Conservation (phyloP, 1,139 yeast genomes). For the Saccharomyces hybrid region DNA sequence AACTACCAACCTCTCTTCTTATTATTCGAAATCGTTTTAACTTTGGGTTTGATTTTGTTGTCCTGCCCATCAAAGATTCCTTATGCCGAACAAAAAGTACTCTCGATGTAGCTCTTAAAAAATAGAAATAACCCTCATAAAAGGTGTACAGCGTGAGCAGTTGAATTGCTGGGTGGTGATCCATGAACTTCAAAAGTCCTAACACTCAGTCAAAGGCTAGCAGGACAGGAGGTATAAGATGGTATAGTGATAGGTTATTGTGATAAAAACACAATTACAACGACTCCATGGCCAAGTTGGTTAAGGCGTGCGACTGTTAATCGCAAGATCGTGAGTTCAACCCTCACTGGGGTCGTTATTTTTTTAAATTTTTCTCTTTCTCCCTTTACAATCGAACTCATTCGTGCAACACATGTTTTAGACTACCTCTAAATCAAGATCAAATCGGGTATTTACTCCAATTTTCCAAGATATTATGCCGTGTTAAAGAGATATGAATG, state of each 20-base stretch:
- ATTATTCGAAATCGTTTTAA: not conserved
- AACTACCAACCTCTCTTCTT: not conserved
- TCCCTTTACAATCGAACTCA: not conserved
- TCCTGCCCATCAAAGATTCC: not conserved
- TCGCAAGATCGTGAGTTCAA: constrained; percentile 29
- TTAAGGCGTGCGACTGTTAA: constrained; percentile 29
- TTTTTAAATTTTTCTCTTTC: not conserved
- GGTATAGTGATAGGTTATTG: too few relatives aligned
- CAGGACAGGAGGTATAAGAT: too few relatives aligned
- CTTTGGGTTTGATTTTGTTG: not conserved
- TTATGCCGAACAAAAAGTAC: not conserved
- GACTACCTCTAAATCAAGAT: too few relatives aligned
- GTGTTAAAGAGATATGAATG: too few relatives aligned
- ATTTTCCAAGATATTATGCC: too few relatives aligned
- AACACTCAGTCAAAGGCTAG: too few relatives aligned
- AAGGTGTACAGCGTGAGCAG: not conserved
- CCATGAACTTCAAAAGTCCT: too few relatives aligned
- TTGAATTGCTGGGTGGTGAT: too few relatives aligned
- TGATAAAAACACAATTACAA: not conserved
- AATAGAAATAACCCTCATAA: not conserved
- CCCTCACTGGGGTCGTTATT: constrained; percentile 25
- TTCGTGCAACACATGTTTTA: too few relatives aligned
- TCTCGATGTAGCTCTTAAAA: not conserved
- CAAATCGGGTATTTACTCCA: too few relatives aligned
- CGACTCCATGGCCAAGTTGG: constrained; percentile 28